Percentiles rank a stretch among this genome's conserved stretches.
Conservation (phyloP, 768 basidiomycete genomes). For the Rhodotorula babjevae region DNA sequence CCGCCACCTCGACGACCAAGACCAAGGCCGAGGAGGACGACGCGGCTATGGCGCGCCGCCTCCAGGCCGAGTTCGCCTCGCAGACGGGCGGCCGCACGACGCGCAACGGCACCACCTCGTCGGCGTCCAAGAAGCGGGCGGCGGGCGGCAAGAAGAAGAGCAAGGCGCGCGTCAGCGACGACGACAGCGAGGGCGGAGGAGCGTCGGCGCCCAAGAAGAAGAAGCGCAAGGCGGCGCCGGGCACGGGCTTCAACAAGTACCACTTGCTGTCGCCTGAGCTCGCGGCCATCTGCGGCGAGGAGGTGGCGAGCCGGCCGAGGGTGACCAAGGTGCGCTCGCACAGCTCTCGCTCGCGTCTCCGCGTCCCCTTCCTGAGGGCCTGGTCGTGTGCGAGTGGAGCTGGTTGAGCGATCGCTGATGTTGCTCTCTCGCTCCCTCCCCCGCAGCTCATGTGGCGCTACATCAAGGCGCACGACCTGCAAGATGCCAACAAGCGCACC, state of each 20-base stretch:
- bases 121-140: background rate
- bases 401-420: no score
- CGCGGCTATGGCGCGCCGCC: slow-evolving; percentile 12
- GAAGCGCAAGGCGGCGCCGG: slow-evolving; percentile 4
- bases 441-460: slow-evolving; percentile 1
- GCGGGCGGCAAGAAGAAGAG: slow-evolving; percentile 18
- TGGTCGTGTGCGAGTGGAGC: no score
- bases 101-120: background rate
- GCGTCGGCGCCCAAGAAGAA: slow-evolving; percentile 10
- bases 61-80: slow-evolving; percentile 9
- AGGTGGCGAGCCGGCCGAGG: slow-evolving; percentile 13
- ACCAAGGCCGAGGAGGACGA: background rate
- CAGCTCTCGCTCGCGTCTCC: background rate
- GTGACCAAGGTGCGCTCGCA: slow-evolving; percentile 17
- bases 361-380: no score
- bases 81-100: background rate
- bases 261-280: slow-evolving; percentile 6
- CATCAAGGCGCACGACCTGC: slow-evolving; percentile 24
- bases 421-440: background rate
- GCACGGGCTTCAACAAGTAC: slow-evolving; percentile 25
- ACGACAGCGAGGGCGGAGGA: background rate
- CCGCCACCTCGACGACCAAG: background rate
- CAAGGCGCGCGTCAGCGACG: slow-evolving; percentile 7
- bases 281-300: slow-evolving; percentile 12
- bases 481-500: slow-evolving; percentile 19